phyloP scores from a whole-genome alignment of 2,329 filamentous ascomycete genomes.

The Aplosporella prunicola region DNA sequence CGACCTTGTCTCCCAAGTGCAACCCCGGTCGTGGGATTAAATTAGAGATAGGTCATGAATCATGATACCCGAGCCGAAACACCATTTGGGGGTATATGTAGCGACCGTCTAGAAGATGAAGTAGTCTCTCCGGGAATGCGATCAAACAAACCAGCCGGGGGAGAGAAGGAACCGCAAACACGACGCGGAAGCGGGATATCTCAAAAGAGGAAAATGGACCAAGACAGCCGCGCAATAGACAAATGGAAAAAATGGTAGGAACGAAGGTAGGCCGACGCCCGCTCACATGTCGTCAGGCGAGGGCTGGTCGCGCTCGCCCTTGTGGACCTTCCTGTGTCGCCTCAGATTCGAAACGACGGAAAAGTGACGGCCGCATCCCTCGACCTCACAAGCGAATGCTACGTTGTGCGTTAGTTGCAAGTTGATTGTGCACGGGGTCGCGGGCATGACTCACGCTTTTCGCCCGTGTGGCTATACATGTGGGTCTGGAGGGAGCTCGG shows the following conservation, averaged over 20 bases:
- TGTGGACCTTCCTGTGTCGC: conserved; percentile 93
- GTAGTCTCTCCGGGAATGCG: conserved; percentile 7
- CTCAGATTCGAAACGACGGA: conserved; percentile 94
- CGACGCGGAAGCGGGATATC: conserved; percentile 11
- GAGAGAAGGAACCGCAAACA: conserved; percentile 1
- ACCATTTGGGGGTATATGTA: conserved; percentile 15
- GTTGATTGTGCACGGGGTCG: background rate
- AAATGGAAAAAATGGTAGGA: background rate
- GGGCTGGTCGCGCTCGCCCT: conserved; percentile 51
- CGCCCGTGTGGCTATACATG: conserved; percentile 97
- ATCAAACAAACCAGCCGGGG: background rate
- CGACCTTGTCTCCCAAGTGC: background rate
- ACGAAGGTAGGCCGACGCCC: conserved; percentile 1
- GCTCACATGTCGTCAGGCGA: conserved; percentile 38
- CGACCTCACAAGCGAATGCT: conserved; percentile 92
- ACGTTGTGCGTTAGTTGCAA: conserved; percentile 16
- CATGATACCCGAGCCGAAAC: no score
- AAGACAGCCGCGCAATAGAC: background rate
- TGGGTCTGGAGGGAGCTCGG: conserved; percentile 93
- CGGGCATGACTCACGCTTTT: conserved; percentile 71
- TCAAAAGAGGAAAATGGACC: conserved; percentile 6
- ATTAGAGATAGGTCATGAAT: background rate
- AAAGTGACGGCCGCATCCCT: conserved; percentile 91
- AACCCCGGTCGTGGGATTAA: background rate
- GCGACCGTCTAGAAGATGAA: conserved; percentile 14